Evolutionary conservation across 495 filamentous ascomycete genomes (phyloP).

Genomic region (Tuber magnatum): DNA sequence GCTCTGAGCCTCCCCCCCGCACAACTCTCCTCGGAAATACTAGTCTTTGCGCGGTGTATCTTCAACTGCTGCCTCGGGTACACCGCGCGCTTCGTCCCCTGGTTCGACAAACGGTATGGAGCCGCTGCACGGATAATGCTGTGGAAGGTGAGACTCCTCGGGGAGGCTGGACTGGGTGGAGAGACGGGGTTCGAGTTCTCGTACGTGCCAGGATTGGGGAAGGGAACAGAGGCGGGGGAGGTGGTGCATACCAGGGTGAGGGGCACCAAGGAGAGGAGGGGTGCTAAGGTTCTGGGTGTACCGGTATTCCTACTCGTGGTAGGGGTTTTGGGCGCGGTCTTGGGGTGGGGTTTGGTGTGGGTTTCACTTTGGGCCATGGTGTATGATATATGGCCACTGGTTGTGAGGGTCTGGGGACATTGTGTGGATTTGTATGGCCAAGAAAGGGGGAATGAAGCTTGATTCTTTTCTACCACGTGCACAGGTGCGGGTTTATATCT

Average conservation of each 20-base stretch:
- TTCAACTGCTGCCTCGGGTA: conserved; percentile 56
- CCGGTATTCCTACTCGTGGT: conserved; percentile 12
- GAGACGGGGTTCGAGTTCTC: conserved; percentile 59
- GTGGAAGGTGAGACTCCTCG: conserved; percentile 50
- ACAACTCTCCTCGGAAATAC: conserved; percentile 50
- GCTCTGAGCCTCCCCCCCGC: conserved; percentile 54
- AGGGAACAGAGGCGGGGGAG: conserved; percentile 23
- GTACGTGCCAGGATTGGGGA: conserved; percentile 50
- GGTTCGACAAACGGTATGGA: conserved; percentile 55
- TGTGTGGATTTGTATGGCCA: no score
- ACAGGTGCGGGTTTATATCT: no score
- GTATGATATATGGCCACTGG: no score
- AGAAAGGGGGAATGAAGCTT: no score
- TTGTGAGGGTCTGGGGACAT: background rate
- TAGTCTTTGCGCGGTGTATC: conserved; percentile 62
- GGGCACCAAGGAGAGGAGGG: conserved; percentile 15
- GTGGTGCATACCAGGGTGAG: conserved; percentile 18
- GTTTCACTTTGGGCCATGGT: conserved; percentile 9
- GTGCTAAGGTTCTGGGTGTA: conserved; percentile 25
- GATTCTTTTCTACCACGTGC: no score
- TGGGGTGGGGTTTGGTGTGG: conserved; percentile 19
- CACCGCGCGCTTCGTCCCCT: conserved; percentile 50
- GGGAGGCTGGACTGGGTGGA: conserved; percentile 52
- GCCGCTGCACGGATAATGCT: conserved; percentile 49
- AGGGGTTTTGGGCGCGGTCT: conserved; percentile 6